Evolutionary conservation across 257 asterid species (phyloP).

Genomic region (Rubia yunnanensis): DNA sequence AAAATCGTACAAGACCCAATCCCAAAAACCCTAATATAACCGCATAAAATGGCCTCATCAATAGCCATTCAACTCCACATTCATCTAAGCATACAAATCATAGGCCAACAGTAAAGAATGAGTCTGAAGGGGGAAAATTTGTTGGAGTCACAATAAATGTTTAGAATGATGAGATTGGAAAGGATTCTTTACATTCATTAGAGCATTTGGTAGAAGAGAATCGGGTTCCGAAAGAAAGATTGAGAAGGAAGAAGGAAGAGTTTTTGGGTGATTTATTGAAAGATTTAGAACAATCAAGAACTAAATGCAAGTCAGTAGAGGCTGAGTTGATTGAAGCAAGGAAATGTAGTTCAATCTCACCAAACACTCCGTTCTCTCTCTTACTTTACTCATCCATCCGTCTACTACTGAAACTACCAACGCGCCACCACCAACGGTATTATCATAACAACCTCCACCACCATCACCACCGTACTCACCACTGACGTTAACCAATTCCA

Average conservation of each 20-base stretch:
- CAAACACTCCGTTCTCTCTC: too few species aligned
- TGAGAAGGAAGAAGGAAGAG: conserved; percentile 58
- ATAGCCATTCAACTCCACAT: too few species aligned
- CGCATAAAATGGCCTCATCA: too few species aligned
- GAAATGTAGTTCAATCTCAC: too few species aligned
- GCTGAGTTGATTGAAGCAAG: conserved; percentile 52
- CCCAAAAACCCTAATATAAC: too few species aligned
- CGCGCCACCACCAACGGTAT: too few species aligned
- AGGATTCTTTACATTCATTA: conserved; percentile 26
- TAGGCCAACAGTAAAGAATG: conserved; percentile 24
- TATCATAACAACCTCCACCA: too few species aligned
- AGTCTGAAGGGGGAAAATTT: conserved; percentile 28
- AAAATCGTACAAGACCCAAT: too few species aligned
- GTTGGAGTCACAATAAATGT: conserved; percentile 23
- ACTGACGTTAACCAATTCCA: too few species aligned
- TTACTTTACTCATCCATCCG: too few species aligned
- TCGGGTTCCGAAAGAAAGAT: conserved; percentile 49
- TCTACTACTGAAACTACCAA: too few species aligned
- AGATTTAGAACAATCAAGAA: conserved; percentile 62
- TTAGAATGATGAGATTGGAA: conserved; percentile 31
- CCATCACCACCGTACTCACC: too few species aligned
- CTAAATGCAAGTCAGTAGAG: conserved; percentile 56
- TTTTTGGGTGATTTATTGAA: conserved; percentile 64
- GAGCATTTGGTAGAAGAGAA: conserved; percentile 67
- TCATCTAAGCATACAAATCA: conserved; percentile 27